Evolutionary conservation across 1,284 basidiomycete species (phyloP).

Genomic region (Fomes fomentarius): DNA sequence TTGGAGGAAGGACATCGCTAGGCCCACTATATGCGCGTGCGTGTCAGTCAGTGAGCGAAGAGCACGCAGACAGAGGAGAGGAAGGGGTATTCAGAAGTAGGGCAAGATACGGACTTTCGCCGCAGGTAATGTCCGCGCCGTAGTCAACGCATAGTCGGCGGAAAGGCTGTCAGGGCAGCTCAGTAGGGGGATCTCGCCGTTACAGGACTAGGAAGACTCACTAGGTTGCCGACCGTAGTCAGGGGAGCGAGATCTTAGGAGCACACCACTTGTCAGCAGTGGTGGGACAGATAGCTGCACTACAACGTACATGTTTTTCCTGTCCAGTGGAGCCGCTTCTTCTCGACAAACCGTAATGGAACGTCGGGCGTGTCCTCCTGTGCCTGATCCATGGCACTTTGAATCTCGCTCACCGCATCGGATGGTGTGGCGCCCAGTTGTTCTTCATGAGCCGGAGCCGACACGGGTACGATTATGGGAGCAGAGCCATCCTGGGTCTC

Average conservation of each 20-base stretch:
- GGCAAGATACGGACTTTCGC: slow-evolving; percentile 75
- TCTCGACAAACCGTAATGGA: slow-evolving; percentile 77
- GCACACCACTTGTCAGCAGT: neutral
- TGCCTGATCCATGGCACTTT: slow-evolving; percentile 20
- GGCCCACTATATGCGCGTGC: slow-evolving; percentile 60
- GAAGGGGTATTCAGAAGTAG: neutral
- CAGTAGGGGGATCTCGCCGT: neutral
- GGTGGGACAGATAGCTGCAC: neutral
- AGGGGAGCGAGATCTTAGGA: slow-evolving; percentile 85
- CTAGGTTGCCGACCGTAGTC: slow-evolving; percentile 95
- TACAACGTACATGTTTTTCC: slow-evolving; percentile 78
- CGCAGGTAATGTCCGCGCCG: slow-evolving; percentile 94
- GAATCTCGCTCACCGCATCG: neutral
- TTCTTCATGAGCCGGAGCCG: slow-evolving; percentile 19
- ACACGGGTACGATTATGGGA: neutral
- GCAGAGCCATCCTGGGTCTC: slow-evolving; percentile 20
- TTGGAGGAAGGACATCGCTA: slow-evolving; percentile 79
- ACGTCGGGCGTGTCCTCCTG: slow-evolving; percentile 66
- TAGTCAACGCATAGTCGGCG: slow-evolving; percentile 85
- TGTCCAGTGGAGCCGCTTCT: slow-evolving; percentile 85
- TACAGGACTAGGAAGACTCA: slow-evolving; percentile 31
- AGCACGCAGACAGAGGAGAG: too few relatives aligned
- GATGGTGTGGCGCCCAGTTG: neutral
- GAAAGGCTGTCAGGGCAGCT: slow-evolving; percentile 71
- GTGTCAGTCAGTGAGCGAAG: slow-evolving; percentile 2